phyloP scores from a whole-genome alignment of 352 stramenopile species.

The Pythium pyrilobum region DNA sequence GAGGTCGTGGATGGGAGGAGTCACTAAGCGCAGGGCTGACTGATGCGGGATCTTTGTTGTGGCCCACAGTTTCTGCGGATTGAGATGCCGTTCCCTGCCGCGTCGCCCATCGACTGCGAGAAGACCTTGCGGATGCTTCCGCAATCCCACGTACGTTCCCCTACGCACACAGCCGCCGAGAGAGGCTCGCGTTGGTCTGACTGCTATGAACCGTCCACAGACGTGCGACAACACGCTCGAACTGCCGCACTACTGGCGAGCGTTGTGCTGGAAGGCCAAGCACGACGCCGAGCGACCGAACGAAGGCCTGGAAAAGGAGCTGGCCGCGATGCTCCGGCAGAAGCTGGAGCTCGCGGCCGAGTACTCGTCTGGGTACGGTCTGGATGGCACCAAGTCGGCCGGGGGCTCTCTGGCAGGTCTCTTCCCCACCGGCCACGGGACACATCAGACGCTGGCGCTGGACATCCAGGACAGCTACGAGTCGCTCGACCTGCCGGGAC shows the following conservation, averaged over 20 bases:
- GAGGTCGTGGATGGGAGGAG: not conserved
- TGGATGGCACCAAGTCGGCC: slow-evolving; percentile 36
- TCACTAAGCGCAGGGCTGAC: not conserved
- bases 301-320: slow-evolving; percentile 31
- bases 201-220: slow-evolving; percentile 14
- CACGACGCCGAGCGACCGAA: slow-evolving; percentile 25
- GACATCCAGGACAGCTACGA: slow-evolving; percentile 48
- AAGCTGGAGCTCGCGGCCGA: slow-evolving; percentile 53
- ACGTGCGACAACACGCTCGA: slow-evolving; percentile 76
- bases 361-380: slow-evolving; percentile 62
- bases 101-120: slow-evolving; percentile 32
- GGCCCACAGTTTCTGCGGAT: slow-evolving; percentile 58
- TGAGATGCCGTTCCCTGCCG: slow-evolving; percentile 60
- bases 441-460: too few relatives aligned
- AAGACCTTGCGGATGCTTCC: slow-evolving; percentile 61
- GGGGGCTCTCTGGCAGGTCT: slow-evolving; percentile 8
- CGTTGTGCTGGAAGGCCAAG: slow-evolving; percentile 43
- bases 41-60: not conserved
- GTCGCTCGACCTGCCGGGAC: slow-evolving; percentile 46
- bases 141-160: slow-evolving; percentile 53
- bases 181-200: too few relatives aligned
- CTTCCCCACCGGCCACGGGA: slow-evolving; percentile 4
- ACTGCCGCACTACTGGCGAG: slow-evolving; percentile 71
- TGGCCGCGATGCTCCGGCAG: slow-evolving; percentile 34
- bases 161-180: too few relatives aligned